phyloP scores from a whole-genome alignment of 108 stramenopile genomes.

The Poteriospumella lacustris region DNA sequence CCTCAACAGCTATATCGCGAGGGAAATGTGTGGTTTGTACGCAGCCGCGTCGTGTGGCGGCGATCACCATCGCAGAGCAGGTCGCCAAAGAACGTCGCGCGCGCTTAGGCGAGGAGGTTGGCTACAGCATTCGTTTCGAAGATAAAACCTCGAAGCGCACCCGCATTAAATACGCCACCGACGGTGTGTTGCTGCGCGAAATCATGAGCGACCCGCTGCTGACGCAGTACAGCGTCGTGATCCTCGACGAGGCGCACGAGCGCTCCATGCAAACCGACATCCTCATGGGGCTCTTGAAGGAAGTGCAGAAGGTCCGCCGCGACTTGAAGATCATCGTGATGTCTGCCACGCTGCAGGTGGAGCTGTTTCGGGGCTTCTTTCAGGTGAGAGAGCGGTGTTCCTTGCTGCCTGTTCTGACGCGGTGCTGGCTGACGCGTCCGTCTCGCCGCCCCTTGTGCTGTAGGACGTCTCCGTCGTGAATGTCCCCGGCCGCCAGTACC shows the following conservation, averaged over 20 bases:
- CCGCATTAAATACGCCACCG: conserved; percentile 79
- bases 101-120: conserved; percentile 22
- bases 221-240: conserved; percentile 66
- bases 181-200: conserved; percentile 93
- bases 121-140: conserved; percentile 18
- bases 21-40: conserved; percentile 43
- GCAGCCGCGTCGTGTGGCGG: conserved; percentile 47
- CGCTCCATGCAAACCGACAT: conserved; percentile 90
- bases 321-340: conserved; percentile 82
- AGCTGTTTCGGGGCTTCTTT: conserved; percentile 75
- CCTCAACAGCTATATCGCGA: conserved; percentile 23
- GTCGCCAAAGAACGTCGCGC: conserved; percentile 31
- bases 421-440: too few relatives aligned
- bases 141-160: conserved; percentile 51
- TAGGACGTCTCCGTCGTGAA: not conserved
- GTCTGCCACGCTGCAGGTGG: conserved; percentile 91
- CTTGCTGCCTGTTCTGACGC: too few relatives aligned
- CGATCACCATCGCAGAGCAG: conserved; percentile 36
- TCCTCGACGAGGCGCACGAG: conserved; percentile 96
- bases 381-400: not conserved
- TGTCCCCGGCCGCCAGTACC: conserved; percentile 26
- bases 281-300: conserved; percentile 42
- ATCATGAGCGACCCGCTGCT: conserved; percentile 71
- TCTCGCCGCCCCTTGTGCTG: too few relatives aligned
- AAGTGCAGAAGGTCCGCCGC: not conserved